A percentile compares a stretch with the other conserved stretches of the same genome.
Conservation (phyloP, 768 basidiomycete genomes). For the Pleurotus ostreatus region DNA sequence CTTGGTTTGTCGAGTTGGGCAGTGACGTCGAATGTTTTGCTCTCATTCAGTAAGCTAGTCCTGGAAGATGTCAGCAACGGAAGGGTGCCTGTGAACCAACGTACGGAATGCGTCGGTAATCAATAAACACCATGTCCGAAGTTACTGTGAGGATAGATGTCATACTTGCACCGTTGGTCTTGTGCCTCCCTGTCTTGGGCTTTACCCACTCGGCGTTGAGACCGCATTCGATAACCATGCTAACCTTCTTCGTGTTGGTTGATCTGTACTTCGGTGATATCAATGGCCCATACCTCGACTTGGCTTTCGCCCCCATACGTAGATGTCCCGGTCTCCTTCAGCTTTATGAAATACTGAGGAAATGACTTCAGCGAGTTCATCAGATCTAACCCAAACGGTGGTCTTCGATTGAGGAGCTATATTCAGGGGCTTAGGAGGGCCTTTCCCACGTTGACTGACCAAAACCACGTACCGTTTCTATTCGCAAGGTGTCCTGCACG, state of each 20-base stretch:
- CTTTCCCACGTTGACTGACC: no score
- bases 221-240: slow-evolving; percentile 56
- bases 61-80: slow-evolving; percentile 30
- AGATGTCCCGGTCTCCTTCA: slow-evolving; percentile 43
- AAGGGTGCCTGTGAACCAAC: slow-evolving; percentile 13
- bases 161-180: slow-evolving; percentile 46
- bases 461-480: slow-evolving; percentile 52
- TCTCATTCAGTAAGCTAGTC: slow-evolving; percentile 59
- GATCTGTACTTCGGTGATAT: neutral
- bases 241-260: slow-evolving; percentile 10
- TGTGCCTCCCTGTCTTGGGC: slow-evolving; percentile 31
- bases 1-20: slow-evolving; percentile 71
- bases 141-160: slow-evolving; percentile 72
- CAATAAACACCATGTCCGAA: slow-evolving; percentile 70
- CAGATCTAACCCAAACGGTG: slow-evolving; percentile 73
- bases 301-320: slow-evolving; percentile 45
- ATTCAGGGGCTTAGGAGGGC: no score
- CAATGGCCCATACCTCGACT: slow-evolving; percentile 35
- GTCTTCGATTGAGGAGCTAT: slow-evolving; percentile 69
- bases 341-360: slow-evolving; percentile 56
- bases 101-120: slow-evolving; percentile 78
- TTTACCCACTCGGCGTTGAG: slow-evolving; percentile 28
- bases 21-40: slow-evolving; percentile 56
- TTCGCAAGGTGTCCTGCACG: slow-evolving; percentile 49
- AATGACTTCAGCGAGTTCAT: slow-evolving; percentile 56